Percentiles rank a stretch among this genome's conserved stretches.
phyloP scores from a whole-genome alignment of 2,329 filamentous ascomycete species.

The Capronia coronata region DNA sequence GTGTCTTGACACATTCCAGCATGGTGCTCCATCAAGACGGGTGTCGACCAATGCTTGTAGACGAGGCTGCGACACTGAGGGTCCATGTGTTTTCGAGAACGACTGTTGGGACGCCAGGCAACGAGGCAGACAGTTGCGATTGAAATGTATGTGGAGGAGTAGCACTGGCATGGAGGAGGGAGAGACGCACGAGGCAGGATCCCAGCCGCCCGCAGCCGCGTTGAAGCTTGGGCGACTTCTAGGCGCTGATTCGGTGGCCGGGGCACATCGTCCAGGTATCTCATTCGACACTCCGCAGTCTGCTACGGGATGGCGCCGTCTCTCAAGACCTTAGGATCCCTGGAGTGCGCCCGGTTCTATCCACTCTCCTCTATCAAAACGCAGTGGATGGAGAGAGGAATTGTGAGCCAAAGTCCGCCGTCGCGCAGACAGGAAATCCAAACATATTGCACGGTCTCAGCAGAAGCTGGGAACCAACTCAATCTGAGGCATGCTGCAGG shows the following conservation, averaged over 20 bases:
- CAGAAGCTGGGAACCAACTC: background rate
- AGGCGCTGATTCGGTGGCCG: constrained; percentile 22
- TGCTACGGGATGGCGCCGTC: constrained; percentile 11
- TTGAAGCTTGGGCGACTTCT: constrained; percentile 19
- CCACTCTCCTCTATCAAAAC: constrained; percentile 26
- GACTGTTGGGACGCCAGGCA: constrained; percentile 15
- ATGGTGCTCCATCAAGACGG: no score
- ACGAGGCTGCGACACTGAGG: constrained; percentile 22
- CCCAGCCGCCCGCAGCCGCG: constrained; percentile 11
- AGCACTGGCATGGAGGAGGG: constrained; percentile 10
- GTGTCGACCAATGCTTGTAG: constrained; percentile 8
- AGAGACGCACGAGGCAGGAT: constrained; percentile 8
- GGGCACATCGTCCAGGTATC: constrained; percentile 14
- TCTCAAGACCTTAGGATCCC: constrained; percentile 1
- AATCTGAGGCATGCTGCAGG: constrained; percentile 20
- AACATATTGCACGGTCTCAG: constrained; percentile 3
- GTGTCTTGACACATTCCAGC: no score
- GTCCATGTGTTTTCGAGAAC: constrained; percentile 14
- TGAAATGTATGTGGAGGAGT: constrained; percentile 17
- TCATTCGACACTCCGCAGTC: constrained; percentile 16
- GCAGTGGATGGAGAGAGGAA: background rate
- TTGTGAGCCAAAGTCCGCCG: background rate
- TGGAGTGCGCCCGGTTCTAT: background rate
- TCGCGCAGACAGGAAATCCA: background rate
- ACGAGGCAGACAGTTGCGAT: constrained; percentile 22